Evolutionary conservation across 345 rosid genomes (phyloP).

Genomic region (Citrus sp.): DNA sequence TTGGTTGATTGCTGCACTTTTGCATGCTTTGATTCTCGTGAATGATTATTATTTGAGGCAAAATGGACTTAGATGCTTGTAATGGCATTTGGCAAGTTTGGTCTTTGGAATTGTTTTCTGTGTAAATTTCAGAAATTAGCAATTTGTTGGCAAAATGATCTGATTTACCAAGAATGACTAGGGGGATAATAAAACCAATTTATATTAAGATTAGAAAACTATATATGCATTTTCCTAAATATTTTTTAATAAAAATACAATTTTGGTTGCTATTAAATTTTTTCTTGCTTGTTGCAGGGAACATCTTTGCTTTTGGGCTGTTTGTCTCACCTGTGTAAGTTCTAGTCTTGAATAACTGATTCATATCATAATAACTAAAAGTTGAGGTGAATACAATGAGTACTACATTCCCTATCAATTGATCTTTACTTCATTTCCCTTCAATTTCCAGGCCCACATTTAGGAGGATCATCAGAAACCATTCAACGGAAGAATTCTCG

Average conservation of each 20-base stretch:
- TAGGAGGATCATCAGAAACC: slow-evolving; percentile 77
- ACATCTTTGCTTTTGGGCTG: slow-evolving; percentile 76
- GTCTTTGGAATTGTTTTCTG: not conserved
- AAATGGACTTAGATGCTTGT: not conserved
- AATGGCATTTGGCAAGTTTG: not conserved
- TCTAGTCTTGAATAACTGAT: not conserved
- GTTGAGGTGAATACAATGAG: not conserved
- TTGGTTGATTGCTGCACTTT: not conserved
- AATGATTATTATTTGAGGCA: not conserved
- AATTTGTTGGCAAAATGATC: not conserved
- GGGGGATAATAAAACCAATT: not conserved
- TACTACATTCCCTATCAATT: slow-evolving; percentile 6
- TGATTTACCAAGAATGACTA: not conserved
- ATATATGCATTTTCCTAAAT: not conserved
- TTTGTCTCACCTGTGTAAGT: slow-evolving; percentile 84
- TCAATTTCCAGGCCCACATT: slow-evolving; percentile 65
- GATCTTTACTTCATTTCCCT: slow-evolving; percentile 10
- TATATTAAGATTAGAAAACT: not conserved
- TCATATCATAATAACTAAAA: not conserved
- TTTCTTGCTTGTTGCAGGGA: slow-evolving; percentile 51
- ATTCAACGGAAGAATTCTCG: slow-evolving; percentile 73
- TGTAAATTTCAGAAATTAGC: not conserved
- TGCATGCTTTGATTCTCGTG: not conserved
- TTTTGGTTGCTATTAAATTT: not conserved
- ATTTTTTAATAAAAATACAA: not conserved